A percentile compares a stretch with the other conserved stretches of the same genome.
phyloP scores from a whole-genome alignment of 345 rosid genomes.

The Mercurialis annua region DNA sequence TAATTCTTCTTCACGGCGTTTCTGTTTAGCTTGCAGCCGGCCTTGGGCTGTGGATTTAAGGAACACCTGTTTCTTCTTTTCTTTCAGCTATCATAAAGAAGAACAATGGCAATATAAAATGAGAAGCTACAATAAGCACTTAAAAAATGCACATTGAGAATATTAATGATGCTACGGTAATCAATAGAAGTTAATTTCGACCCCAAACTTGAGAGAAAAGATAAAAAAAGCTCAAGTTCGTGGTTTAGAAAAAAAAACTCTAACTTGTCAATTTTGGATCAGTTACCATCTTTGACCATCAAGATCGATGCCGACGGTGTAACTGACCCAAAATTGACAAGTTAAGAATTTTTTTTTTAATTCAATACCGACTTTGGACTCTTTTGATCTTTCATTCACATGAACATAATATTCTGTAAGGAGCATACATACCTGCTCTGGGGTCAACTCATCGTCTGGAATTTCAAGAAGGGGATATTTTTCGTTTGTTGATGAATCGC shows the following conservation, averaged over 20 bases:
- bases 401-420: background rate
- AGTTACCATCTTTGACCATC: too few relatives aligned
- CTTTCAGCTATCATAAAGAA: slow-evolving; percentile 54
- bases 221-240: too few relatives aligned
- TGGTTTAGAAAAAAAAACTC: background rate
- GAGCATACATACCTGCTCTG: slow-evolving; percentile 70
- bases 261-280: background rate
- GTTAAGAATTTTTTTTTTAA: too few relatives aligned
- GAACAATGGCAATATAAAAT: background rate
- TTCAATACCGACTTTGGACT: too few relatives aligned
- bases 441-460: slow-evolving; percentile 73
- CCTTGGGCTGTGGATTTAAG: slow-evolving; percentile 88
- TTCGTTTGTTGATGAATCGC: slow-evolving; percentile 46
- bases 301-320: background rate
- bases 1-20: slow-evolving; percentile 71
- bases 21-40: slow-evolving; percentile 86
- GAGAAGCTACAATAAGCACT: background rate
- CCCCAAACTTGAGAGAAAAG: too few relatives aligned
- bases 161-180: background rate
- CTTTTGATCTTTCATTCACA: too few relatives aligned
- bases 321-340: too few relatives aligned
- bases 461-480: slow-evolving; percentile 71
- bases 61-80: slow-evolving; percentile 76
- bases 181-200: too few relatives aligned
- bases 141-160: background rate